phyloP scores from a whole-genome alignment of 2,329 filamentous ascomycete genomes.

The Exophiala dermatitidis region DNA sequence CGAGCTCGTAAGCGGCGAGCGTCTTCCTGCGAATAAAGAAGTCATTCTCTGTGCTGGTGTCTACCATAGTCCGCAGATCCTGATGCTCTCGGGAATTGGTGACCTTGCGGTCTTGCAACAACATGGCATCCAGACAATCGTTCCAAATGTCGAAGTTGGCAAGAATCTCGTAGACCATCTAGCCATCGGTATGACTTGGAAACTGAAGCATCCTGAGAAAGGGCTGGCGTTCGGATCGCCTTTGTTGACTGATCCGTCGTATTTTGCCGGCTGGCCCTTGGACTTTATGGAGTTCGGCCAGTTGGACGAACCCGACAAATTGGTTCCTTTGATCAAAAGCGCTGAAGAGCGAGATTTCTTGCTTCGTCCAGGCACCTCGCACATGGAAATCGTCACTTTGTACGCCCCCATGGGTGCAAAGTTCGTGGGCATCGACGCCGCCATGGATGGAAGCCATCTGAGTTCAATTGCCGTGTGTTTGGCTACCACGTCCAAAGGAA shows the following conservation, averaged over 20 bases:
- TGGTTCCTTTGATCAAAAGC: slow-evolving; percentile 2
- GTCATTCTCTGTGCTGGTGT: slow-evolving; percentile 41
- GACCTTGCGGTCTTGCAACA: slow-evolving; percentile 30
- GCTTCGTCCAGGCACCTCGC: slow-evolving; percentile 10
- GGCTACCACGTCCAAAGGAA: slow-evolving; percentile 41
- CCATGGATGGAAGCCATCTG: slow-evolving; percentile 10
- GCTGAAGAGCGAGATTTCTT: slow-evolving; percentile 4
- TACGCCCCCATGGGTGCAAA: slow-evolving; percentile 4
- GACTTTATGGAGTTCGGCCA: slow-evolving; percentile 32
- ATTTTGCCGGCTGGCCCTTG: slow-evolving; percentile 32
- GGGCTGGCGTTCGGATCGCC: slow-evolving; percentile 35
- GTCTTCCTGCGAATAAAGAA: slow-evolving; percentile 33
- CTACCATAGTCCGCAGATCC: slow-evolving; percentile 39
- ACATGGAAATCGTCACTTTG: slow-evolving; percentile 8
- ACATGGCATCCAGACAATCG: slow-evolving; percentile 30
- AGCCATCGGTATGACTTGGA: slow-evolving; percentile 28
- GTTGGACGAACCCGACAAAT: slow-evolving; percentile 3
- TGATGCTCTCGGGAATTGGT: slow-evolving; percentile 32
- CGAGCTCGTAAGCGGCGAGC: slow-evolving; percentile 23
- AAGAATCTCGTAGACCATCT: slow-evolving; percentile 35
- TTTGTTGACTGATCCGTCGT: slow-evolving; percentile 34
- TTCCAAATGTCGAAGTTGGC: slow-evolving; percentile 32
- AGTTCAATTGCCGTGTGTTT: slow-evolving; percentile 3
- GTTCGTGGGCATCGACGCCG: slow-evolving; percentile 4
- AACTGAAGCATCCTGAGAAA: slow-evolving; percentile 28